Conservation (phyloP, 2,329 filamentous ascomycete species). For the Delphinella strobiligena region DNA sequence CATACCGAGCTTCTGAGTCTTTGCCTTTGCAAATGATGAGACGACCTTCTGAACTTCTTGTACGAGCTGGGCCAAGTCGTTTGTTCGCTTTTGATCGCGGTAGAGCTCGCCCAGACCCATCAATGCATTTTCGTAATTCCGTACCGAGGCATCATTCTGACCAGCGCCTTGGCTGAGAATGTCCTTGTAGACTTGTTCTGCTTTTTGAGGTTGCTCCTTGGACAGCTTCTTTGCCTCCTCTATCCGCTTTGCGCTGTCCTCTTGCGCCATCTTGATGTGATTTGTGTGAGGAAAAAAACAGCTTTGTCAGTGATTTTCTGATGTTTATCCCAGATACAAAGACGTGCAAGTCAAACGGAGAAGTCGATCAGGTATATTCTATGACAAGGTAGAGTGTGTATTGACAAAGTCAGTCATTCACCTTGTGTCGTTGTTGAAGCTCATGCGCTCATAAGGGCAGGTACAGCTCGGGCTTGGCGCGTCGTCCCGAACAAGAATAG, state of each 20-base stretch:
- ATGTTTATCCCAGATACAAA: no score
- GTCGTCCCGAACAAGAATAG: neutral
- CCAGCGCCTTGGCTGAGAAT: constrained; percentile 78
- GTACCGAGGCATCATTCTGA: constrained; percentile 71
- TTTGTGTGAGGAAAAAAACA: neutral
- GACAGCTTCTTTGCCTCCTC: constrained; percentile 78
- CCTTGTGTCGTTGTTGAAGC: neutral
- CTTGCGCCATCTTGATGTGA: constrained; percentile 31
- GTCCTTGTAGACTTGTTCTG: constrained; percentile 78
- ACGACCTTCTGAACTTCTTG: constrained; percentile 82
- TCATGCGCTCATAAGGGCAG: neutral
- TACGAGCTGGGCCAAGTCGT: constrained; percentile 81
- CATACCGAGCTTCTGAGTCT: constrained; percentile 94
- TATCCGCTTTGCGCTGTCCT: constrained; percentile 53
- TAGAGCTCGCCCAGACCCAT: constrained; percentile 87
- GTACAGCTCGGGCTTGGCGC: neutral
- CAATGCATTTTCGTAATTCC: constrained; percentile 83
- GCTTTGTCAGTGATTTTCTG: neutral
- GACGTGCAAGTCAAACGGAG: no score
- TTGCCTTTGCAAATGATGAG: constrained; percentile 95
- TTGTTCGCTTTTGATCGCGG: constrained; percentile 68
- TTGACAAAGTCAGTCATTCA: no score
- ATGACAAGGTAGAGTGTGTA: no score
- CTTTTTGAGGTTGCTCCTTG: constrained; percentile 70
- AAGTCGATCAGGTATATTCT: no score